Conservation (phyloP, 768 basidiomycete species). For the Hemileccinum rubropunctum region DNA sequence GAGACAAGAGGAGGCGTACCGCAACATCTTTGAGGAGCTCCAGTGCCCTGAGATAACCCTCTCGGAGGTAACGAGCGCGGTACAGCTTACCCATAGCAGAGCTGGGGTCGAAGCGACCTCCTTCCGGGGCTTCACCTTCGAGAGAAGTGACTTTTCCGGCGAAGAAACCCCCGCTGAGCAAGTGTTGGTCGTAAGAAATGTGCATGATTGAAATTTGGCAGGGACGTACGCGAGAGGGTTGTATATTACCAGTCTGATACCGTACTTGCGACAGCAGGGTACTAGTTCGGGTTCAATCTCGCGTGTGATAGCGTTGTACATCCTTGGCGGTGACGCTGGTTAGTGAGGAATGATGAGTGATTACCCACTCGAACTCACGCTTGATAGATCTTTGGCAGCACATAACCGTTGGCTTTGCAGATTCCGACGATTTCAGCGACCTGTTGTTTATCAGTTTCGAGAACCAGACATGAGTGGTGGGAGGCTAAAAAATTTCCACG, state of each 20-base stretch:
- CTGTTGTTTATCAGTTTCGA: constrained; percentile 18
- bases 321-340: constrained; percentile 14
- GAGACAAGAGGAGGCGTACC: constrained; percentile 27
- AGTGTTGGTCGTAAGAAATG: neutral
- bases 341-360: too few species aligned
- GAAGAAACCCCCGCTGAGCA: constrained; percentile 9
- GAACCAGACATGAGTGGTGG: too few species aligned
- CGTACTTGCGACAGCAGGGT: constrained; percentile 56
- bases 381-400: constrained; percentile 55
- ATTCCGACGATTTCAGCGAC: constrained; percentile 60
- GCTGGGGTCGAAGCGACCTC: constrained; percentile 42
- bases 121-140: constrained; percentile 30
- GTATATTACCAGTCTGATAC: constrained; percentile 54
- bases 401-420: constrained; percentile 51
- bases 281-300: constrained; percentile 49
- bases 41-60: constrained; percentile 43
- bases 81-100: constrained; percentile 42
- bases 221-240: constrained; percentile 48
- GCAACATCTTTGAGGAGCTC: constrained; percentile 39
- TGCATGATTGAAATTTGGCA: neutral
- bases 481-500: constrained; percentile 1
- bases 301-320: constrained; percentile 50
- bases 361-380: constrained; percentile 34
- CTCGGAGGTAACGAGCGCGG: constrained; percentile 42
- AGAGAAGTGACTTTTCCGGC: constrained; percentile 48